Conservation (phyloP, 129 eudicot genomes). For the Gnaphalium uliginosum region DNA sequence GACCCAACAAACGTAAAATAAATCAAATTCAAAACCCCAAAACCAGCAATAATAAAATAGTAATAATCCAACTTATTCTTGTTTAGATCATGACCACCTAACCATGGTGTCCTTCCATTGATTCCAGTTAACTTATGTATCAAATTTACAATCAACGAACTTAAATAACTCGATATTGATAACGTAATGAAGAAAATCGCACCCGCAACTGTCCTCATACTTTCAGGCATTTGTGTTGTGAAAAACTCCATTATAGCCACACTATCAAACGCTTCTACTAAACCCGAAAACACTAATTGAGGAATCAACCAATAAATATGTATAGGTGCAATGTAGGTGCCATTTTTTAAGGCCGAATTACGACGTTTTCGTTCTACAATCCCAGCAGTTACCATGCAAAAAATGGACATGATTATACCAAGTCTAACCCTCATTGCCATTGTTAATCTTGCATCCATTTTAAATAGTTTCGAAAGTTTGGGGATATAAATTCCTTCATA, state of each 20-base stretch:
- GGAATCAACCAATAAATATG: slow-evolving; percentile 46
- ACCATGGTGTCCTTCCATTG: slow-evolving; percentile 49
- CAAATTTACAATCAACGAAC: slow-evolving; percentile 47
- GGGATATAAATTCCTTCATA: slow-evolving; percentile 56
- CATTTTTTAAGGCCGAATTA: slow-evolving; percentile 28
- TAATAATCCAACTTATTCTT: slow-evolving; percentile 54
- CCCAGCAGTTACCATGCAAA: slow-evolving; percentile 58
- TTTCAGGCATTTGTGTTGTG: slow-evolving; percentile 58
- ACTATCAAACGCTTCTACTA: slow-evolving; percentile 60
- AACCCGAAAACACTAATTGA: slow-evolving; percentile 57
- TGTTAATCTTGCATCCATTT: slow-evolving; percentile 42
- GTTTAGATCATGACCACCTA: slow-evolving; percentile 77
- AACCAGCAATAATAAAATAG: slow-evolving; percentile 49
- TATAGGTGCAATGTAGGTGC: slow-evolving; percentile 47
- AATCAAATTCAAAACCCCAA: slow-evolving; percentile 53
- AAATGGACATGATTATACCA: slow-evolving; percentile 59
- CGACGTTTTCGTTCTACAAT: slow-evolving; percentile 50
- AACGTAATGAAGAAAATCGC: slow-evolving; percentile 55
- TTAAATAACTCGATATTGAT: slow-evolving; percentile 56
- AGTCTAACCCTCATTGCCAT: slow-evolving; percentile 41
- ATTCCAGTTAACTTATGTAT: slow-evolving; percentile 37
- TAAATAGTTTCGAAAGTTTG: slow-evolving; percentile 26
- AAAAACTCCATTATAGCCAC: slow-evolving; percentile 73
- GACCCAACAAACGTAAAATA: slow-evolving; percentile 55
- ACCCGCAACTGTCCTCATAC: slow-evolving; percentile 66